Evolutionary conservation across 78 protist species (phyloP).

Genomic region (Speleostelium caveatum): DNA sequence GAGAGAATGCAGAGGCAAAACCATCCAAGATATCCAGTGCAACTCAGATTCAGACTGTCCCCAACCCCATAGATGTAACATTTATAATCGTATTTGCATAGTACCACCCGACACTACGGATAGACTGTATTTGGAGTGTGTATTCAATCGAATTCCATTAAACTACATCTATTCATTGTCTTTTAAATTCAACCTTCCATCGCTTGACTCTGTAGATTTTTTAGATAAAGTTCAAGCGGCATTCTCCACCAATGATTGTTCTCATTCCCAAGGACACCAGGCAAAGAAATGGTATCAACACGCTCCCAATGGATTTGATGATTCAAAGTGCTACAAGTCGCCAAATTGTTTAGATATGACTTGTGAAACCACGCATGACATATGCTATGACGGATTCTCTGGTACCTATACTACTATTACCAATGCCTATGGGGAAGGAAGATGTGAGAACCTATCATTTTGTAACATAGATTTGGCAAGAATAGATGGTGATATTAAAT

Average conservation of each 20-base stretch:
- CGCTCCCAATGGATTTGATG: too few species aligned
- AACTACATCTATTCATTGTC: too few species aligned
- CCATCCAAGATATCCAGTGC: background rate
- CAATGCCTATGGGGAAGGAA: too few species aligned
- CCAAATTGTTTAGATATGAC: conserved; percentile 37
- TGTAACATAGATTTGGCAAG: too few species aligned
- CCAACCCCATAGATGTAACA: background rate
- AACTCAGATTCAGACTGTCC: background rate
- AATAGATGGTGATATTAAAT: too few species aligned
- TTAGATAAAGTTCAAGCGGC: background rate
- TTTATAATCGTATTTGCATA: conserved; percentile 15
- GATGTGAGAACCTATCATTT: background rate
- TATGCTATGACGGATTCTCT: conserved; percentile 53
- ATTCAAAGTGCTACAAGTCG: conserved; percentile 31
- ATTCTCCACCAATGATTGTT: conserved; percentile 6
- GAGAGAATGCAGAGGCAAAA: conserved; percentile 12
- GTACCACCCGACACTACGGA: conserved; percentile 1
- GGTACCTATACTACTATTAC: too few species aligned
- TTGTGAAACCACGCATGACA: conserved; percentile 46
- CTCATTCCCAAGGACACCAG: background rate
- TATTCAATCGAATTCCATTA: conserved; percentile 18
- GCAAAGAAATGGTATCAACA: too few species aligned
- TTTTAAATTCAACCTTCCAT: too few species aligned
- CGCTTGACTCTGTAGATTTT: background rate
- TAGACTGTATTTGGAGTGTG: conserved; percentile 25